Evolutionary conservation across 1,284 basidiomycete species (phyloP), one percentile per base, ranked within the genome.

Genomic region (Pseudozyma tsukubaensis): DNA sequence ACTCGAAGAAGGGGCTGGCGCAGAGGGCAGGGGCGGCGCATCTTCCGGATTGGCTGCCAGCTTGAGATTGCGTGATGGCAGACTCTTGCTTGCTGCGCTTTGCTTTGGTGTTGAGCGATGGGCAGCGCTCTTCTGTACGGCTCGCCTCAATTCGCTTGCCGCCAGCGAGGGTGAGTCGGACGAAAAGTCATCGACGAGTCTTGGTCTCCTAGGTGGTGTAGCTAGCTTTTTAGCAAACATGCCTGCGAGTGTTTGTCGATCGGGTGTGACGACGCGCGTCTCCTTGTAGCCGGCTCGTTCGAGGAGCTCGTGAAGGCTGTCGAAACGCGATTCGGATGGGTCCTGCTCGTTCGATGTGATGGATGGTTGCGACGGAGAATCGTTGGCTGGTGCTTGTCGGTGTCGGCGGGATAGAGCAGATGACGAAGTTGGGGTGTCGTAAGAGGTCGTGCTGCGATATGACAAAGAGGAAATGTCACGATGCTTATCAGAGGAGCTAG

Each of bases 221-320:
- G 50, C 57, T 40, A 55, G 49, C 54, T 60, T 63, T 16, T 58
- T 61, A 48, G 69, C 61, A 45, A 63, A 67, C 68, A 72, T 76
- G 49, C 42, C 55, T 39, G 56, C 62, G 6, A 67, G 48, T n/a
- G 60, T 52, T 29, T 63, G 53, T 13, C 61, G 61, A 19, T 72
- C 68, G 1, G 81, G 81, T 0, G 81, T 82, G 61, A 83, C 62
- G 36, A 83, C 70, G 32, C 81, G 70, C n/a, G 80, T 82, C 58
- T 83, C 81, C 49, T 81, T 79, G 75, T 83, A 83, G 12, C 81
- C 81, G 3, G 81, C 80, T 44, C 73, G 52, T 51, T 81, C 77
- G 24, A 83, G 73, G 3, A 83, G 69, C 21, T 82, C 79, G 47
- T 82, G 80, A 14, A 83, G 66, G 51, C 78, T 80, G 43, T 81